phyloP scores from a whole-genome alignment of 139 green algal genomes.

The Chlamydomonas eustigma region DNA sequence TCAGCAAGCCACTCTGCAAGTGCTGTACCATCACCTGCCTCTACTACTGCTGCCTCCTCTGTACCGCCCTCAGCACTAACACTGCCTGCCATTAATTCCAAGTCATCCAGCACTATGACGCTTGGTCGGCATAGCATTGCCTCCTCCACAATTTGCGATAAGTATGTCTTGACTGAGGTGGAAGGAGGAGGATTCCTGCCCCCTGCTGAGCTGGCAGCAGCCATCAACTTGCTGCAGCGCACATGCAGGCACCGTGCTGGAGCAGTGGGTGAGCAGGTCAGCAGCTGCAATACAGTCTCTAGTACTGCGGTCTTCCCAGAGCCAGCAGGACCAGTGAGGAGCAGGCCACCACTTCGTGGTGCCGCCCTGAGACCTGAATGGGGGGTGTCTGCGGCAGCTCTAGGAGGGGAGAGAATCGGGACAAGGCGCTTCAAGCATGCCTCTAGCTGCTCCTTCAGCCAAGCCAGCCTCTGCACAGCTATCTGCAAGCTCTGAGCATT shows the following conservation, averaged over 20 bases:
- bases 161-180: background rate
- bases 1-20: conserved; percentile 31
- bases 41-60: background rate
- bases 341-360: conserved; percentile 2
- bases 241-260: background rate
- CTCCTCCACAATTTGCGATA: conserved; percentile 27
- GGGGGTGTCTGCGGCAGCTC: no score
- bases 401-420: background rate
- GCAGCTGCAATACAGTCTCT: background rate
- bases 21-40: background rate
- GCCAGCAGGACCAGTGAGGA: background rate
- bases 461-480: background rate
- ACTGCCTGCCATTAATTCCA: conserved; percentile 64
- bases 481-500: no score
- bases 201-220: background rate
- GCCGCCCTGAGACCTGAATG: background rate
- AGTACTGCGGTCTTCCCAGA: background rate
- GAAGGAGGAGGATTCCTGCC: background rate
- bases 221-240: background rate
- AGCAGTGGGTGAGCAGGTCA: background rate
- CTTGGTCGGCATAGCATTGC: conserved; percentile 52
- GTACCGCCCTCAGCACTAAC: background rate
- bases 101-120: conserved; percentile 78
- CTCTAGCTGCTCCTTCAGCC: conserved; percentile 1
- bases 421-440: background rate